Base-by-base conservation (phyloP, 805 yeast species). In the Starmerella cellae region DNA sequence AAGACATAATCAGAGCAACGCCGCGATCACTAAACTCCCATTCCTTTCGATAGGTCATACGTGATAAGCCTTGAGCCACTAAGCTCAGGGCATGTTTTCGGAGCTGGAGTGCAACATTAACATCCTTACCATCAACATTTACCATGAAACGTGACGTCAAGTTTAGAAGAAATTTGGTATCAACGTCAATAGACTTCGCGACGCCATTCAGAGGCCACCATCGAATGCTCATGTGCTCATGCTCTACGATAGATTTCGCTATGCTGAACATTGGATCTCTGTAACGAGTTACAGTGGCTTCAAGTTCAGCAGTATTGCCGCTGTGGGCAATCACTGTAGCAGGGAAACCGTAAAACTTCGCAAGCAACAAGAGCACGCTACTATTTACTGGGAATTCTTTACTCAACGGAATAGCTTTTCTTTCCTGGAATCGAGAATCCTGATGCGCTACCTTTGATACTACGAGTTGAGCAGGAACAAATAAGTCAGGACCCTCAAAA, bases 21-120 rank as follows among this genome's bases (percentile, higher is more conserved):
- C 96, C 93, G 52, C 79, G 64, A 9, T 74, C 76, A 49, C 93
- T 81, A 60, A 68, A 91, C 52, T 77, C 84, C 98, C 98, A 91
- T 10, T 30, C 26, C 19, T 75, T 77, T 39, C 68, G 67, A 21
- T 66, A 71, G 33, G 62, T 66, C 55, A 77, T 75, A 45, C 77
- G 71, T 1, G 95, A 76, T 63, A 76, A 88, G 4, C 97, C 98
- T 48, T 87, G 68, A 3, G 83, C 97, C 61, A 88, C 88, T 54
- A 74, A 71, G 52, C 84, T 74, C 46, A 74, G 73, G 19, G 74
- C 73, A 50, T 87, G 95, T 60, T 78, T 81, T 62, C 87, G 87
- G 59, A 91, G 67, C 44, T 79, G 82, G 49, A 91, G 66, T 18
- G 97, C 97, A 54, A 91, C 66, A 56, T 87, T 80, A 9, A 69